Base-by-base conservation (phyloP, 148 eudicot genomes). In the Tetragonia tetragonoides region DNA sequence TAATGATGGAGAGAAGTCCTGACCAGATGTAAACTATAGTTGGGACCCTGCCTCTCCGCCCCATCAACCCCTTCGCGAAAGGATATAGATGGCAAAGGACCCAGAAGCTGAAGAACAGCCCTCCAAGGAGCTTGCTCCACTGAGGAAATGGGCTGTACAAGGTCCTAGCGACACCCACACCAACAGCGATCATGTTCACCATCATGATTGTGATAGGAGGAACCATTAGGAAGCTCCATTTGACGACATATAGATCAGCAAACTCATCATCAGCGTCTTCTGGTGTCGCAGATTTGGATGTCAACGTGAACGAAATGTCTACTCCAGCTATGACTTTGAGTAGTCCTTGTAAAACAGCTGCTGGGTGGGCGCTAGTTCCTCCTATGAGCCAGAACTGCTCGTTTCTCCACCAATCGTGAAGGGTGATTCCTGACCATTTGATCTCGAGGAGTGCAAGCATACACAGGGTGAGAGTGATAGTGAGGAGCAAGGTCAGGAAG, bases 341-440 rank as follows among this genome's bases (percentile, higher is more conserved):
- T 3, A 95, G 83, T 2, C 97, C 99, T 83, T 95, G 99, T 9
- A 95, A 61, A 21, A 95, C 99, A 0, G 99, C 99, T 9, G 97
- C 97, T 1, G 97, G 97, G 77, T 95, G 99, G 2, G 99, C 99
- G 75, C 99, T 95, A 0, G 99, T 95, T 21, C 99, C 99, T 15
- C 97, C 99, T 40, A 95, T 95, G 39, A 95, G 54, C 99, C 99
- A 95, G 59, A 95, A 95, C 85, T 95, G 99, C 85, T 95, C 99
- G 76, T 95, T 95, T 16, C 99, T 78, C 99, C 99, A 95, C 99
- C 99, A 95, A 15, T 95, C 99, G 21, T 95, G 97, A 46, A 95
- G 93, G 14, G 94, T 93, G 76, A 95, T 95, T 76, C 94, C 92
- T 9, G 97, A 93, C 99, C 99, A 95, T 68, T 82, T 86, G 81